Evolutionary conservation across 2,329 filamentous ascomycete genomes (phyloP), one percentile per base, ranked within the genome.

Genomic region (Fusarium papillatum): DNA sequence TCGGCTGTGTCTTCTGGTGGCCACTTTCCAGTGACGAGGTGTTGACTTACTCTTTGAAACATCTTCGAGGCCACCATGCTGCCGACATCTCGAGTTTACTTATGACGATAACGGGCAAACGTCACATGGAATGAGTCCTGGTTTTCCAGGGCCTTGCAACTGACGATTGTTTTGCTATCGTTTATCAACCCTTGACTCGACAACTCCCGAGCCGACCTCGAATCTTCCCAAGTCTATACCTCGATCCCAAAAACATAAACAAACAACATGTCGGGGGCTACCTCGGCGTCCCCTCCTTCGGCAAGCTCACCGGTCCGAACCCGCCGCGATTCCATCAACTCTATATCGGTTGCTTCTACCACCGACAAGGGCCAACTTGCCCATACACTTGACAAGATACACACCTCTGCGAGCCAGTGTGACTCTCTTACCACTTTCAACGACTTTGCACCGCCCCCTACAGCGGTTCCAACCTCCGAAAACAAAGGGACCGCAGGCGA

Each of bases 341-440:
- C 87, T 10, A 81, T 86, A 69, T 85, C 86, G n/a, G 83, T 82
- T 7, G 81, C 75, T 41, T 84, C 84, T 39, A 79, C 80, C 38
- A 74, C 83, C 71, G 94, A 96, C 82, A 94, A 91, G 81, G 94
- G 95, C 74, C 93, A 94, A 69, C 88, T 96, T 43, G 92, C 94
- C 39, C 91, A 95, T 73, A 91, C 93, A 22, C 91, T 98, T 72
- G 94, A 98, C 84, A 93, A 95, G 79, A 98, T 98, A 77, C 96
- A 98, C 84, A 95, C 89, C 63, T 93, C 94, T 8, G 95, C 96
- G n/a, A 97, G 94, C 80, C 94, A 95, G 82, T 94, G 94, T 39
- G 94, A 94, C 74, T 91, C 92, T 39, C 88, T 98, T 60, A 98
- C 96, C 4, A 97, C 95, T 11, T 98, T 98, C 85, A 97, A 97